Evolutionary conservation across 2,329 filamentous ascomycete genomes (phyloP), one percentile per base, ranked within the genome.

Genomic region (Shiraia sp.): DNA sequence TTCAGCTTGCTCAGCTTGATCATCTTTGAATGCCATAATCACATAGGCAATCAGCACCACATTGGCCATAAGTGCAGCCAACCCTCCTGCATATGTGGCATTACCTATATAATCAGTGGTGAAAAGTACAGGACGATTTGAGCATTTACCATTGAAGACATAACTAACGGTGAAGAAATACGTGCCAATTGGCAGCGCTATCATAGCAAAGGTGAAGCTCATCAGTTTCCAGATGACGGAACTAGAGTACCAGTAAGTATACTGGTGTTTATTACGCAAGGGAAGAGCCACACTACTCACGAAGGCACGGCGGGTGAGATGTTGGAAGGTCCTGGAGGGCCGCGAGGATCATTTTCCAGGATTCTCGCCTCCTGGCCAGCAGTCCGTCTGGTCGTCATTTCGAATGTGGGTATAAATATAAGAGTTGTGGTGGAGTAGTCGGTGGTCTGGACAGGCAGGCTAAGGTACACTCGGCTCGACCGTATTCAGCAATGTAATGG

Each of bases 31-130:
- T 3, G 93, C 93, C 14, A 96, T 89, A 42, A 96, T 74, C 30
- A 97, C 82, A 70, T 97, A 99, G n/a, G 80, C 83, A 42, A 97
- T 80, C 36, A 99, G 75, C 3, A 99, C 90, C 2, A 95, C 80
- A 59, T 99, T 99, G 10, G 93, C 93, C 68, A 95, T 83, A 36
- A 97, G 73, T 14, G 93, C 93, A 1, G 93, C 93, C 24, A 87
- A 75, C 1, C 83, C 90, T 10, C 91, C 93, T 3, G 91, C 90
- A 58, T 84, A 92, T 2, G 91, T 95, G 10, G 90, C 81, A 70
- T 96, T 96, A 55, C 90, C 92, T 95, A 32, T 19, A 33, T 38
- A 47, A 26, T 50, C 33, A 48, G 14, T 33, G 9, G 15, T 17
- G 17, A 28, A 17, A 10, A 10, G 2, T 13, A 3, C 22, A 13